phyloP scores from a whole-genome alignment of 345 rosid species.

The Triadica sebifera region DNA sequence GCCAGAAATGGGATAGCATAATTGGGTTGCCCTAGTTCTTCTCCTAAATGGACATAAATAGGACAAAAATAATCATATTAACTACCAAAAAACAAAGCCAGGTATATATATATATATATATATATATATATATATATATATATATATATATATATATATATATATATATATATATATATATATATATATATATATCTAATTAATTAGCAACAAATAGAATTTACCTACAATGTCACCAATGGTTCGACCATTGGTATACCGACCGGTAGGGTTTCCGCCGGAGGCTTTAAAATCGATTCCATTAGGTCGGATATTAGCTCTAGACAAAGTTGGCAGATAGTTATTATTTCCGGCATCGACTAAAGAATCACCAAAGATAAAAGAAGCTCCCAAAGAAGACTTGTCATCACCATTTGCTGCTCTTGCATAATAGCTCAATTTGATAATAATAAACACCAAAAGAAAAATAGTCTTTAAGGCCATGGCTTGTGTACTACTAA shows the following conservation, averaged over 20 bases:
- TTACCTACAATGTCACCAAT: conserved; percentile 79
- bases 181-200: background rate
- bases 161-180: no score
- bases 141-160: no score
- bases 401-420: conserved; percentile 25
- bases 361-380: conserved; percentile 79
- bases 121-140: no score
- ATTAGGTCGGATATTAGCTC: conserved; percentile 76
- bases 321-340: conserved; percentile 68
- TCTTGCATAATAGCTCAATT: conserved; percentile 1
- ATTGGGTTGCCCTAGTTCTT: conserved; percentile 62
- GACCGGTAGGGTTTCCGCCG: conserved; percentile 83
- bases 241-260: conserved; percentile 87
- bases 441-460: background rate
- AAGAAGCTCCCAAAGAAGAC: conserved; percentile 50
- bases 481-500: conserved; percentile 9
- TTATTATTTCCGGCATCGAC: conserved; percentile 93
- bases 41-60: conserved; percentile 42
- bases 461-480: conserved; percentile 11
- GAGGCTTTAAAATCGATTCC: conserved; percentile 77
- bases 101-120: no score
- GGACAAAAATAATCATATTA: background rate
- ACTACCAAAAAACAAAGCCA: background rate
- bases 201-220: background rate
- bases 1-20: conserved; percentile 71